phyloP scores from a whole-genome alignment of 148 eudicot species.

The Rhododendron ovatum region DNA sequence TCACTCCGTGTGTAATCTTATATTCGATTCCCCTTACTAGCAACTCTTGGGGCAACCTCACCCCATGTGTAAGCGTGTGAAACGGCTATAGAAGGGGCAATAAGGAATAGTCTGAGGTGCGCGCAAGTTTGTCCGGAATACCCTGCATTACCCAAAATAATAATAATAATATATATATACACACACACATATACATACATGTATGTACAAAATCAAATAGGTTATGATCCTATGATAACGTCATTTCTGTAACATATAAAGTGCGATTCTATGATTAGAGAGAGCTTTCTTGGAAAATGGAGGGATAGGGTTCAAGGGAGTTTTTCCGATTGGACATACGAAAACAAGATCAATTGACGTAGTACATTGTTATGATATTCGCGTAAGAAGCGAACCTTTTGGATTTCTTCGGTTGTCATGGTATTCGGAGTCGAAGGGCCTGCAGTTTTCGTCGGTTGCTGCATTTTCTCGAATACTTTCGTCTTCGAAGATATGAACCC shows the following conservation, averaged over 20 bases:
- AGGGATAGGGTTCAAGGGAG: background rate
- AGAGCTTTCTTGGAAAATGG: background rate
- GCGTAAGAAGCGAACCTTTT: conserved; percentile 38
- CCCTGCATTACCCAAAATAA: no score
- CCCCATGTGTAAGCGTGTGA: background rate
- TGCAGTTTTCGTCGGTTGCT: conserved; percentile 18
- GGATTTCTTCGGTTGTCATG: conserved; percentile 67
- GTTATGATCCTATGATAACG: background rate
- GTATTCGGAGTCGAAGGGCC: conserved; percentile 17
- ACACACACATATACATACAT: no score
- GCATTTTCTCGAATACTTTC: conserved; percentile 13
- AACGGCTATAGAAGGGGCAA: no score
- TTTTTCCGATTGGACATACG: background rate
- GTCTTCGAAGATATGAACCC: background rate
- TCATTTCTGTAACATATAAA: background rate
- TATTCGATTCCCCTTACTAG: no score
- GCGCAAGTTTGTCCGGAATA: no score
- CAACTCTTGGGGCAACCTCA: background rate
- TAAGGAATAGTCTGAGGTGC: background rate
- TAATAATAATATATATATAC: no score
- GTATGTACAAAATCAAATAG: background rate
- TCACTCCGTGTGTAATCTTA: background rate
- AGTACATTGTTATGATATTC: background rate
- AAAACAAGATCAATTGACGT: background rate
- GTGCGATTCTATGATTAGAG: background rate